These are phyloP conservation scores for Maudiozyma saulgeensis DNA, from an alignment of 805 yeast species.

Conservation along the genomic window DNA sequence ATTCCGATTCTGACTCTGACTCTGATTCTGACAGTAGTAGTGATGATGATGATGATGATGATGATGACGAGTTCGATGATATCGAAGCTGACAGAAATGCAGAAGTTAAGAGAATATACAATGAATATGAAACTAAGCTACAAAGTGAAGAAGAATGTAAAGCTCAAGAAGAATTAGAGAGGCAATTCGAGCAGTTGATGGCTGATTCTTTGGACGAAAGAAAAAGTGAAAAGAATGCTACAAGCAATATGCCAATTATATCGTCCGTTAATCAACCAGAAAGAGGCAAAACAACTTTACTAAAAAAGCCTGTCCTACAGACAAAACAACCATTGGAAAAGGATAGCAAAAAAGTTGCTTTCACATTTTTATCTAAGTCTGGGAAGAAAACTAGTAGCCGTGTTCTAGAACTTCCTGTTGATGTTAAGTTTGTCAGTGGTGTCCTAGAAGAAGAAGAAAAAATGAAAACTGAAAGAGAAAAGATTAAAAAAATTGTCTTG, in stretches of 20 bases:
- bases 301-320: not conserved
- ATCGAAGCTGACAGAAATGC: conserved; percentile 26
- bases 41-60: conserved; percentile 16
- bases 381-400: conserved; percentile 40
- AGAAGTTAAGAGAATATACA: conserved; percentile 27
- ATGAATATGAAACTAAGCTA: conserved; percentile 32
- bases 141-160: conserved; percentile 35
- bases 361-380: conserved; percentile 46
- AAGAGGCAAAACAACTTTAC: not conserved
- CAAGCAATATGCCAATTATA: conserved; percentile 20
- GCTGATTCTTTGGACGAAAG: conserved; percentile 40
- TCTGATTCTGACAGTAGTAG: conserved; percentile 15
- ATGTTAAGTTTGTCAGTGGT: conserved; percentile 44
- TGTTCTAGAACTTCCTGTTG: conserved; percentile 42
- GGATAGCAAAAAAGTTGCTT: conserved; percentile 29
- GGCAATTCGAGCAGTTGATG: conserved; percentile 45
- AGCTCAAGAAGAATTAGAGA: conserved; percentile 45
- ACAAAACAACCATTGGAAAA: not conserved
- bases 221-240: conserved; percentile 23
- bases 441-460: conserved; percentile 43
- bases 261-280: not conserved
- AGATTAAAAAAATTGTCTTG: conserved; percentile 47
- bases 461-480: conserved; percentile 43
- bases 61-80: conserved; percentile 18
- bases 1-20: not conserved